These are phyloP conservation scores for Amanita pallidorosea DNA, from an alignment of 768 basidiomycete genomes.

Conservation along the genomic window DNA sequence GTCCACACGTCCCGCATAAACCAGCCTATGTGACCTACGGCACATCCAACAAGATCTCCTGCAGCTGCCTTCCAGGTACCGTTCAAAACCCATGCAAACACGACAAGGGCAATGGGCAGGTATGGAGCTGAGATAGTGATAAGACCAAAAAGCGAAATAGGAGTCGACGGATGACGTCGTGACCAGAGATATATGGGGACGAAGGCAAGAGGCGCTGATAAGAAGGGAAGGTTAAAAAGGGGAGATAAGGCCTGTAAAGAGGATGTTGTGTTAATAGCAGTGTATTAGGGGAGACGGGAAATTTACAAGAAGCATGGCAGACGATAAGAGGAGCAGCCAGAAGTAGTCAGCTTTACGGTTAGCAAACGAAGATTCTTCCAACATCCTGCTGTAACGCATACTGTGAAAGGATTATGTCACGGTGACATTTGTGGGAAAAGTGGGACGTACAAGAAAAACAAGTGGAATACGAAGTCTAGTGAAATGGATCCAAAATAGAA, in stretches of 20 bases:
- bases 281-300: neutral
- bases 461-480: constrained; percentile 90
- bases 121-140: constrained; percentile 94
- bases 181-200: constrained; percentile 98
- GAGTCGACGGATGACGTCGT: constrained; percentile 83
- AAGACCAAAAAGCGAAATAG: constrained; percentile 93
- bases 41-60: constrained; percentile 74
- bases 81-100: constrained; percentile 73
- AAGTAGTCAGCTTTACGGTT: constrained; percentile 90
- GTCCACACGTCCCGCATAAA: constrained; percentile 81
- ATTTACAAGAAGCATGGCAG: constrained; percentile 70
- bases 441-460: constrained; percentile 89
- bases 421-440: neutral
- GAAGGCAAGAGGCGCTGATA: constrained; percentile 87
- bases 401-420: neutral
- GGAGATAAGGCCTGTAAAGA: constrained; percentile 60
- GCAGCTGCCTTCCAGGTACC: constrained; percentile 80
- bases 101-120: constrained; percentile 85
- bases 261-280: constrained; percentile 1
- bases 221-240: constrained; percentile 84
- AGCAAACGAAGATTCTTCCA: constrained; percentile 94
- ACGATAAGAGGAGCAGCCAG: constrained; percentile 83
- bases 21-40: constrained; percentile 81
- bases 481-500: constrained; percentile 93
- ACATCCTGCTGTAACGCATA: constrained; percentile 79